Evolutionary conservation across 345 rosid genomes (phyloP).

Genomic region (Noccaea caerulescens): DNA sequence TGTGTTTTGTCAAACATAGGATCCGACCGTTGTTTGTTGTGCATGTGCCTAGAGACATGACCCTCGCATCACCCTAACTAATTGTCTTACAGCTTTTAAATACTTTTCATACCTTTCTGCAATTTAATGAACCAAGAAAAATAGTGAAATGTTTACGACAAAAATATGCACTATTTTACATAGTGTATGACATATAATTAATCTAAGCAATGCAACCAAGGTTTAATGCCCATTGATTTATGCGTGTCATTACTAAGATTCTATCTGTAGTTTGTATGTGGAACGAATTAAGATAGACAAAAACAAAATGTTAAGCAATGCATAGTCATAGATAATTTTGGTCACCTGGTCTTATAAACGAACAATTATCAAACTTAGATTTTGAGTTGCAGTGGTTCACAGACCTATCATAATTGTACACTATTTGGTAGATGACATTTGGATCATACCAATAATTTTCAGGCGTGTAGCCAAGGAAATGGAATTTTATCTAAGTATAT

Average conservation of each 20-base stretch:
- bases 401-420: not conserved
- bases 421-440: too few species aligned
- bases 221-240: not conserved
- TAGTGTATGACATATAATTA: not conserved
- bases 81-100: slow-evolving; percentile 39
- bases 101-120: slow-evolving; percentile 35
- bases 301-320: not conserved
- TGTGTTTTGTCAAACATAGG: slow-evolving; percentile 47
- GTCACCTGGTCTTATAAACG: not conserved
- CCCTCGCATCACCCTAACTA: slow-evolving; percentile 44
- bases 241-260: slow-evolving; percentile 5
- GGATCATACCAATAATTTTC: too few species aligned
- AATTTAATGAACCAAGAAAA: slow-evolving; percentile 3
- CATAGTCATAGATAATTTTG: not conserved
- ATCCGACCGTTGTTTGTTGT: slow-evolving; percentile 48
- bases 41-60: slow-evolving; percentile 42
- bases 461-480: too few species aligned
- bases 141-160: not conserved
- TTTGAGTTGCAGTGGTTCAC: not conserved
- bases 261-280: not conserved
- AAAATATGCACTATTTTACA: not conserved
- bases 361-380: not conserved
- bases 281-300: not conserved
- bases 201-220: not conserved
- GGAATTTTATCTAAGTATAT: not conserved